phyloP scores from a whole-genome alignment of 352 stramenopile genomes.

The Peronospora destructor region DNA sequence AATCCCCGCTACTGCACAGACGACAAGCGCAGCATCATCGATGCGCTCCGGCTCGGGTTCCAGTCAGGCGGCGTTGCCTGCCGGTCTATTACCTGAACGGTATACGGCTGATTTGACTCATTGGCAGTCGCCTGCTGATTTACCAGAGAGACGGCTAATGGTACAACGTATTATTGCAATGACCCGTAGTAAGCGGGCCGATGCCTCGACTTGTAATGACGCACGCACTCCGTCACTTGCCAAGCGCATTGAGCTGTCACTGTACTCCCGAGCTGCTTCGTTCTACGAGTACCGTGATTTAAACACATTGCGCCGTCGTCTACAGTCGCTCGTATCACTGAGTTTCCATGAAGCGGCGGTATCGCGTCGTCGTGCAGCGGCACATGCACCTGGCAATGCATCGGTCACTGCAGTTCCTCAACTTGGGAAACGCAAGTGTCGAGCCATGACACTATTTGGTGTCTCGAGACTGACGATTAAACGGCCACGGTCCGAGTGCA shows the following conservation, averaged over 20 bases:
- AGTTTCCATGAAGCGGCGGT: conserved; percentile 81
- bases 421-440: conserved; percentile 51
- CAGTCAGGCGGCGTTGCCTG: conserved; percentile 35
- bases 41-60: conserved; percentile 47
- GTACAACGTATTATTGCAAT: conserved; percentile 85
- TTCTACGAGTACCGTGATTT: conserved; percentile 83
- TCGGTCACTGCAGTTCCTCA: conserved; percentile 24
- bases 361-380: conserved; percentile 34
- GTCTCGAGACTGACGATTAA: conserved; percentile 60
- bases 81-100: conserved; percentile 57
- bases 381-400: conserved; percentile 9
- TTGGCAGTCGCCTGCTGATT: conserved; percentile 78
- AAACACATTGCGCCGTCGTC: conserved; percentile 67
- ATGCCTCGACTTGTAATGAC: conserved; percentile 26
- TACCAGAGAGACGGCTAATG: conserved; percentile 75
- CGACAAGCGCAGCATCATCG: conserved; percentile 23
- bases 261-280: conserved; percentile 75
- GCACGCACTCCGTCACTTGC: conserved; percentile 73
- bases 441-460: conserved; percentile 34
- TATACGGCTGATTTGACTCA: conserved; percentile 75
- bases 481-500: conserved; percentile 32
- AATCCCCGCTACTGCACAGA: conserved; percentile 1
- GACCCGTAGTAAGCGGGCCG: conserved; percentile 59
- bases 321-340: conserved; percentile 83
- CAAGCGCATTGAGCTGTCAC: conserved; percentile 80